Evolutionary conservation across 768 basidiomycete species (phyloP), one percentile per base, ranked within the genome.

Genomic region (Leccinum aurantiacum): DNA sequence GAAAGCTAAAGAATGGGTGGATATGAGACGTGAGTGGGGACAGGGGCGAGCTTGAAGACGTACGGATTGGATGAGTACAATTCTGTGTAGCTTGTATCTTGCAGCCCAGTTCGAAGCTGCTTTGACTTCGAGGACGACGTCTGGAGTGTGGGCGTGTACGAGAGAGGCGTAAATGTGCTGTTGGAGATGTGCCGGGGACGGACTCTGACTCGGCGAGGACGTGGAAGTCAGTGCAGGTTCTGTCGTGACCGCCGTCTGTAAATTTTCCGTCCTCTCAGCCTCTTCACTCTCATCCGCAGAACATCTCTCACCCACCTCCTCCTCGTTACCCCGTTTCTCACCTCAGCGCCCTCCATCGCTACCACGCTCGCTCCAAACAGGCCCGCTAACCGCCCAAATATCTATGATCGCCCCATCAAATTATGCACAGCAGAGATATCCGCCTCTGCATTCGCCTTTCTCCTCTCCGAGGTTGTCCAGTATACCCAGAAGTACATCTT

Each of bases 401-500:
- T 98, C 62, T 93, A 96, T 75, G 96, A 98, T 69, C 82, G 95
- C 59, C 87, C 83, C 53, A 80, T 97, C 65, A 93, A 95, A 80
- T 87, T 91, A 2, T 86, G 91, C 47, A 81, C 85, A 13, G 76
- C 87, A 24, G 96, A 98, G 71, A 91, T 96, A 54, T 90, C 90
- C 15, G 79, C 87, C 5, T 82, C 88, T 3, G 90, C 94, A 1
- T 95, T 93, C 71, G 82, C 90, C 0, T 98, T 97, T 71, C 80
- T 98, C 59, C 94, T 97, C 75, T 90, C 91, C 5, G 95, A 98
- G 76, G 80, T 95, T 14, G 89, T 99, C 2, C 90, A 95, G 74
- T 98, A 98, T 76, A 96, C 93, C 1, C 97, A 98, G 77, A 95
- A 93, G 69, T 85, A 93, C 55, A 95, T 98, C 55, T 29, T 29